These are phyloP conservation scores for Entomortierella lignicola DNA, from an alignment of 192 early-diverging fungal species.

Conservation along the genomic window DNA sequence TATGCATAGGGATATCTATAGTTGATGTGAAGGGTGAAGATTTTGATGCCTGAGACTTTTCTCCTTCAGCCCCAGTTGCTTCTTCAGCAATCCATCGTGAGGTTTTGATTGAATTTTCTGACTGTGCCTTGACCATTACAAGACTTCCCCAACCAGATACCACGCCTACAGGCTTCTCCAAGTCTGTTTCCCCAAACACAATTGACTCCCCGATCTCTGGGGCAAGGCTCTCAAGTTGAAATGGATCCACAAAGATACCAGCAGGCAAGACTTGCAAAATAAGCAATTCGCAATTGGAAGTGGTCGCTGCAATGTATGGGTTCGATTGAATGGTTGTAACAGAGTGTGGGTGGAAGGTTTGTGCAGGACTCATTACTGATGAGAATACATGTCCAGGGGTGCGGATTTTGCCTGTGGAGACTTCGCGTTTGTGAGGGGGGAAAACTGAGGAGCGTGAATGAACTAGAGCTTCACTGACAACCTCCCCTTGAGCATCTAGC, in stretches of 20 bases:
- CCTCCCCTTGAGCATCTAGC: conserved; percentile 32
- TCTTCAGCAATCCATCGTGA: conserved; percentile 29
- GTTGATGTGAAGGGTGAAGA: conserved; percentile 8
- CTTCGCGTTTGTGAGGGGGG: conserved; percentile 40
- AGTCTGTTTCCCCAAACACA: conserved; percentile 50
- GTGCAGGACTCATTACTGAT: conserved; percentile 37
- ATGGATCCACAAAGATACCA: conserved; percentile 50
- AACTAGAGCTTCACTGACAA: conserved; percentile 32
- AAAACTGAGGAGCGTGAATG: conserved; percentile 45
- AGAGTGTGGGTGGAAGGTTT: conserved; percentile 47
- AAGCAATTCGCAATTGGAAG: conserved; percentile 25
- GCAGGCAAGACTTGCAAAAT: conserved; percentile 41
- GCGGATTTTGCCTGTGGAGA: conserved; percentile 18
- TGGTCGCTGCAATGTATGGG: conserved; percentile 30
- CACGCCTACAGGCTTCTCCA: conserved; percentile 52
- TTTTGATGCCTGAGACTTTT: background rate
- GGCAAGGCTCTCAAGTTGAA: conserved; percentile 42
- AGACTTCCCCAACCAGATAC: conserved; percentile 46
- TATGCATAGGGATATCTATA: conserved; percentile 49
- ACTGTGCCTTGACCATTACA: conserved; percentile 44
- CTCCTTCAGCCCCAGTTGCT: background rate
- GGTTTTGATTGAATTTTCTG: conserved; percentile 32
- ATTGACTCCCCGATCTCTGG: conserved; percentile 41
- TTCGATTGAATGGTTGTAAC: conserved; percentile 48
- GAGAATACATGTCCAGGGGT: conserved; percentile 31